Base-by-base conservation (phyloP, 1,284 basidiomycete genomes). In the Sutorius eximius region DNA sequence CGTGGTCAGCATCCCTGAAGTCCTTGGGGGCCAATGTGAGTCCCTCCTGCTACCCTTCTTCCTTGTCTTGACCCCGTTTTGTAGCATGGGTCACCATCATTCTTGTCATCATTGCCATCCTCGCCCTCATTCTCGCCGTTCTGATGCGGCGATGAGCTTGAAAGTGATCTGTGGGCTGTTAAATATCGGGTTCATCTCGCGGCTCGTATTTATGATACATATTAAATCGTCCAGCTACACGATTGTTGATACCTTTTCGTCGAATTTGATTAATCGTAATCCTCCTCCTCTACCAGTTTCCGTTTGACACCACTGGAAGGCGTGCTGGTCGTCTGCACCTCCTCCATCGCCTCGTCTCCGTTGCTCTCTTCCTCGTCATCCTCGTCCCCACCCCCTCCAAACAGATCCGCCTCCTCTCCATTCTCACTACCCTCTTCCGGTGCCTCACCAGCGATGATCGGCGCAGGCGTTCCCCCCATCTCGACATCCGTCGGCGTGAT, bases 261-360 rank as follows among this genome's bases (percentile, higher is more conserved):
- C 27, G 43, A 50, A 45, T 16, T 18, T 34, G 33, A 52, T 67
- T 62, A 91, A 69, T 91, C 89, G 60, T 92, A 92, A 66, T 93
- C 89, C 59, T 92, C 89, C 61, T 91, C 90, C 67, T 92, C 89
- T 1, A 91, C 85, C 47, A 91, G 70, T 68, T 91, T 90, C 40
- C 90, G 77, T 68, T 89, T 90, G 44, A 83, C 75, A 20, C 86
- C 88, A 59, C 86, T 86, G 16, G 74, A 70, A n/a, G 71, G 71
- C 22, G 73, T 71, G 24, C 76, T 71, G 13, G 77, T 68, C 1
- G 83, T 81, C 60, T 85, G 79, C 16, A 87, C 82, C 57, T 89
- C 86, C 61, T 89, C 86, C 87, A 89, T 89, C 6, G 75, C 82
- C 55, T 89, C 87, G 60, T 70, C 68, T 9, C 51, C 64, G 40